Percentiles rank a stretch among this genome's conserved stretches.
Evolutionary conservation across 352 stramenopile genomes (phyloP).

Genomic region (Pythium rishiriense): DNA sequence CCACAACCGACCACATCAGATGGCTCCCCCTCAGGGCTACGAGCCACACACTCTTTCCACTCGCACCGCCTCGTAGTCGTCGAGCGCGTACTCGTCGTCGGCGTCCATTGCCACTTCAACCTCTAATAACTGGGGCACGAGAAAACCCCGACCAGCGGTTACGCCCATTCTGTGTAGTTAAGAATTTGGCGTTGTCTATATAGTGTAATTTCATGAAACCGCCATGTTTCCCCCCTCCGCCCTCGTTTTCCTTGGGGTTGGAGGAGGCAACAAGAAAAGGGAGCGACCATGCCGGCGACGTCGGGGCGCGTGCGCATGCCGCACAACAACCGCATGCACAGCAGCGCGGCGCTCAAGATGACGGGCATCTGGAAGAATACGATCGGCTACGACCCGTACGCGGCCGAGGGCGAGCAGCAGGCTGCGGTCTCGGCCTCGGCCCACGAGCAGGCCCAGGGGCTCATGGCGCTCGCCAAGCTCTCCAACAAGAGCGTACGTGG

Average conservation of each 20-base stretch:
- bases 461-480: conserved; percentile 94
- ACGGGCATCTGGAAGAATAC: conserved; percentile 97
- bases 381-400: conserved; percentile 96
- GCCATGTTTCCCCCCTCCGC: background rate
- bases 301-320: conserved; percentile 93
- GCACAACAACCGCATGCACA: conserved; percentile 97
- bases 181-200: too few species aligned
- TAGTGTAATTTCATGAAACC: background rate
- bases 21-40: too few species aligned
- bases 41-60: too few species aligned
- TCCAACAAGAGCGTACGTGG: conserved; percentile 90
- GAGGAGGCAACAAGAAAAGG: background rate
- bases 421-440: conserved; percentile 61
- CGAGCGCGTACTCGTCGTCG: conserved; percentile 29
- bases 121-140: too few species aligned
- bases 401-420: conserved; percentile 54
- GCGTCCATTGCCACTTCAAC: conserved; percentile 29
- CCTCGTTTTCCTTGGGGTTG: too few species aligned
- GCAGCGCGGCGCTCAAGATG: conserved; percentile 92
- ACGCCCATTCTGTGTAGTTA: too few species aligned
- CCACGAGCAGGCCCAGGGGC: conserved; percentile 88
- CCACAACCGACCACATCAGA: background rate
- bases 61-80: conserved; percentile 33
- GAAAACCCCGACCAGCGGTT: too few species aligned
- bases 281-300: conserved; percentile 79